Conservation (phyloP, 2,329 filamentous ascomycete genomes). For the Alternaria ventricosa region DNA sequence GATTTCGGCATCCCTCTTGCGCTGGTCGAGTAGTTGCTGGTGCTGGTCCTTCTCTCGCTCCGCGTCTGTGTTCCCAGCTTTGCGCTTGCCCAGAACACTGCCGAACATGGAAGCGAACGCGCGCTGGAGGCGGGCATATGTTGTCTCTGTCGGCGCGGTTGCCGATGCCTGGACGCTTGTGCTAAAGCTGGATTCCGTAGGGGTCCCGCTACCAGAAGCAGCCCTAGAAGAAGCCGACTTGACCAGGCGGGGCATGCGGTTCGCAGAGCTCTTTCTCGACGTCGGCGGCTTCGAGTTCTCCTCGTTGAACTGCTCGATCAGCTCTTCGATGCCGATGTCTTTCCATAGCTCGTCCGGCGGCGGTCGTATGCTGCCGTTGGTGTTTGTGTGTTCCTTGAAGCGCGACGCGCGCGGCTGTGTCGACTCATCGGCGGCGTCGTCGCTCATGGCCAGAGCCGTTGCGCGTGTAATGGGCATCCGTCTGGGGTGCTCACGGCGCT, state of each 20-base stretch:
- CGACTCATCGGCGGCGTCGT: constrained; percentile 26
- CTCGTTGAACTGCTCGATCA: constrained; percentile 35
- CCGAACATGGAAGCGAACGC: constrained; percentile 34
- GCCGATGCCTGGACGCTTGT: constrained; percentile 10
- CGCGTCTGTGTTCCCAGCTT: constrained; percentile 31
- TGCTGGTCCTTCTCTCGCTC: constrained; percentile 22
- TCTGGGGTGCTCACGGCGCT: not conserved
- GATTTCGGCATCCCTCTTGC: constrained; percentile 38
- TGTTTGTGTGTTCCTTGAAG: constrained; percentile 43
- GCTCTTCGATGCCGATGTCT: constrained; percentile 30
- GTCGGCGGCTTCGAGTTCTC: constrained; percentile 29
- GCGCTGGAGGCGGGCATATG: constrained; percentile 38
- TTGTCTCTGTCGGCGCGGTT: constrained; percentile 22
- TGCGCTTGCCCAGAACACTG: constrained; percentile 41
- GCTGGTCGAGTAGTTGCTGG: constrained; percentile 27
- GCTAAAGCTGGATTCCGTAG: not conserved
- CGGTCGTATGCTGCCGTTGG: constrained; percentile 34
- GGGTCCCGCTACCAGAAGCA: constrained; percentile 3
- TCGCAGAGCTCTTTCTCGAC: constrained; percentile 9
- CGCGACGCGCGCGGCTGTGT: constrained; percentile 29
- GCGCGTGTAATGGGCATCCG: constrained; percentile 11
- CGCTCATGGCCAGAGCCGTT: constrained; percentile 19
- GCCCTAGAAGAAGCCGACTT: constrained; percentile 1
- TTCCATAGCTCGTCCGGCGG: constrained; percentile 41
- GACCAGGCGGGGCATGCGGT: not conserved